These are phyloP conservation scores for Cyclotella baltica DNA, from an alignment of 108 stramenopile species.

Conservation along the genomic window DNA sequence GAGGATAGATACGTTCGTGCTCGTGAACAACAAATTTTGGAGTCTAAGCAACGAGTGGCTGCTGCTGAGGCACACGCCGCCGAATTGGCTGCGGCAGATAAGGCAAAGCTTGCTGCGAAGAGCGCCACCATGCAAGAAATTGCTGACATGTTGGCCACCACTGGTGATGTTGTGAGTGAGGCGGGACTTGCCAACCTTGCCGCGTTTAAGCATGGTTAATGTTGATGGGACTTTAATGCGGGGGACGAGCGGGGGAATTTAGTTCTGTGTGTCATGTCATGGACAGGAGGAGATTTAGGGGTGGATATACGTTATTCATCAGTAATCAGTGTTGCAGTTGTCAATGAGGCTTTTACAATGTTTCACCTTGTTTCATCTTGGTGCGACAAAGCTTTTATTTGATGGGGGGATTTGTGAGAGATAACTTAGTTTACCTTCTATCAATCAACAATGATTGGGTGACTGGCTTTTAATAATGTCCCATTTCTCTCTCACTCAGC, in stretches of 20 bases:
- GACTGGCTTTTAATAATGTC: too few relatives aligned
- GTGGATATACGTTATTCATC: background rate
- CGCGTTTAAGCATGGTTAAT: conserved; percentile 37
- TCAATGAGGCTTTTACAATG: too few relatives aligned
- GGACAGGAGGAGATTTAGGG: too few relatives aligned
- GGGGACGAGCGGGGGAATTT: background rate
- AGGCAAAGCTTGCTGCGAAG: conserved; percentile 39
- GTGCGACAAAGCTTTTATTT: too few relatives aligned
- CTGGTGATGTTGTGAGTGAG: conserved; percentile 54
- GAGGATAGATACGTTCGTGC: conserved; percentile 60
- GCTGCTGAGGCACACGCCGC: conserved; percentile 26
- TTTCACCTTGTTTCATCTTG: too few relatives aligned
- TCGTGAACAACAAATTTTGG: conserved; percentile 39
- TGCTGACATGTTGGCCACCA: conserved; percentile 40
- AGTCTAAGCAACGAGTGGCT: conserved; percentile 17
- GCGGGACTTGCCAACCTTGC: conserved; percentile 54
- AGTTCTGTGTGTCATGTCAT: too few relatives aligned
- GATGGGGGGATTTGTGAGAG: too few relatives aligned
- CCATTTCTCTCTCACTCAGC: too few relatives aligned
- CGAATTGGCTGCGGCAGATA: conserved; percentile 33
- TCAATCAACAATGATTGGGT: too few relatives aligned
- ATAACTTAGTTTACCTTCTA: too few relatives aligned
- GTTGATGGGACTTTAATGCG: background rate
- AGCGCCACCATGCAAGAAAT: conserved; percentile 48
- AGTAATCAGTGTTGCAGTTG: too few relatives aligned